Conservation (phyloP, 176 grass and related monocot species). For the Phoenix dactylifera region DNA sequence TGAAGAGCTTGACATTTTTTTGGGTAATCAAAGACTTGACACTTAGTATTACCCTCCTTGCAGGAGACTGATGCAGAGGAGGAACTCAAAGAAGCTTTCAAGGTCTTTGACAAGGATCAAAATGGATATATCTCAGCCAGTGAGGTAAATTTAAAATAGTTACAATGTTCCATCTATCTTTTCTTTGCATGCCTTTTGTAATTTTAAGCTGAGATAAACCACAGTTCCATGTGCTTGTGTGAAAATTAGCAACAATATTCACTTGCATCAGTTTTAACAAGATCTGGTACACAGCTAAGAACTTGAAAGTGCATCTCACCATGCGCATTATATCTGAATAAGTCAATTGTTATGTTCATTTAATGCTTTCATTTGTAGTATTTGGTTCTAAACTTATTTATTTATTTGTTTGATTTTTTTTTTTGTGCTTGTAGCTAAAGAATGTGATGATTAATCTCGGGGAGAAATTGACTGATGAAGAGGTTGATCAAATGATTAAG, state of each 20-base stretch:
- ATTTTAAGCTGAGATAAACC: too few relatives aligned
- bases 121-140: conserved; percentile 63
- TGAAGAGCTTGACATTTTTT: too few relatives aligned
- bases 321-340: too few relatives aligned
- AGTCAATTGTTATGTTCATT: too few relatives aligned
- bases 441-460: conserved; percentile 71
- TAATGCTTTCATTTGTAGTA: too few relatives aligned
- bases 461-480: conserved; percentile 56
- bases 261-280: too few relatives aligned
- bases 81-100: conserved; percentile 83
- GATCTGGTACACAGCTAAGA: too few relatives aligned
- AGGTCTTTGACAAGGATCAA: conserved; percentile 91
- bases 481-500: conserved; percentile 65
- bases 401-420: not conserved
- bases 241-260: too few relatives aligned
- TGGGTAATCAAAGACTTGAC: too few relatives aligned
- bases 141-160: conserved; percentile 27
- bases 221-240: too few relatives aligned
- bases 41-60: not conserved
- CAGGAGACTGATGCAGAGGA: conserved; percentile 43
- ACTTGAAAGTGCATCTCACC: too few relatives aligned
- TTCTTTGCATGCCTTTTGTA: not conserved
- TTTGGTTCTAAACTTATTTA: too few relatives aligned
- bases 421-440: conserved; percentile 25
- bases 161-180: not conserved